Base-by-base conservation (phyloP, 2,329 filamentous ascomycete genomes). In the Bipolaris sorokiniana region DNA sequence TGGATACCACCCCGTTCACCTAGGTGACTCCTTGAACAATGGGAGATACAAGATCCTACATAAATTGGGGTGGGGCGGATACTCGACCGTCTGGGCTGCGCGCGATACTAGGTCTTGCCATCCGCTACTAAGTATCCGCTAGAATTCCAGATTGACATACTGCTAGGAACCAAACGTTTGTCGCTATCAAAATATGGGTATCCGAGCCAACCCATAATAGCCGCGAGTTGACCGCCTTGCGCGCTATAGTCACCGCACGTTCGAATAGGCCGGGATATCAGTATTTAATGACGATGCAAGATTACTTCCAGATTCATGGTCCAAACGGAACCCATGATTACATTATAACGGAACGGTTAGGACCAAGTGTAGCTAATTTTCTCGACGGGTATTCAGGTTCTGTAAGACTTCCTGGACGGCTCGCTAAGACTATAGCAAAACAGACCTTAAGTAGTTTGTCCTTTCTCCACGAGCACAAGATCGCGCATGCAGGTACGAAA, bases 281-380 rank as follows among this genome's bases (percentile, higher is more conserved):
- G 34, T 62, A 80, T 67, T 36, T 79, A 10, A 72, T 78, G 37
- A 67, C 58, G 20, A 41, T 80, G 20, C 55, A 77, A 22, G 74
- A 80, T 58, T 22, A 68, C 16, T 82, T 82, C 36, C 36, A 74
- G 7, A 48, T 78, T 42, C 40, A 62, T 1, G 79, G 81, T 9
- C 79, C 79, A 6, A 83, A 83, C 65, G 79, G 80, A 10, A 68
- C 31, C 2, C 80, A 83, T 59, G 60, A 70, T n/a, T 83, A 80
- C 61, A 63, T 82, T 0, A 75, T 82, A 5, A 72, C 77, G 44
- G 74, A 80, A 40, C 64, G 78, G n/a, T 51, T 80, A 26, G 78
- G 77, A 1, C 72, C 78, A 7, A 80, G 67, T 63, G 68, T 80
- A 16, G 71, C 76, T 10, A 67, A 74, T 45, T 62, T 74, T 56